Evolutionary conservation across 2,329 filamentous ascomycete genomes (phyloP).

Genomic region (Grosmannia penicillata): DNA sequence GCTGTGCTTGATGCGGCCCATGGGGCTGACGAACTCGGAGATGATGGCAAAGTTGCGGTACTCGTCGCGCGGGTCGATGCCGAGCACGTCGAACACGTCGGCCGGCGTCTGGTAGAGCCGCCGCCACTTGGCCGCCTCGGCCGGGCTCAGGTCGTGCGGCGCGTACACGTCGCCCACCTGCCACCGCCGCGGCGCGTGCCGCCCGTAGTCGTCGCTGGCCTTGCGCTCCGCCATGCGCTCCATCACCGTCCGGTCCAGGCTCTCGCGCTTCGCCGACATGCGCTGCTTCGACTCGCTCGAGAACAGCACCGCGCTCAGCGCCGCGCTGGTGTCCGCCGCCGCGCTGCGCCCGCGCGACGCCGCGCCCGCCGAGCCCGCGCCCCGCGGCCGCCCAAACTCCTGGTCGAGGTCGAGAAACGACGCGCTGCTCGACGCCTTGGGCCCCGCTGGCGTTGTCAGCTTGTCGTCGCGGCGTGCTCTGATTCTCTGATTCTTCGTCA

Average conservation of each 20-base stretch:
- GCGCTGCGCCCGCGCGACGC: background rate
- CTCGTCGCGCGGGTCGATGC: slow-evolving; percentile 65
- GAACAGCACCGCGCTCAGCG: slow-evolving; percentile 8
- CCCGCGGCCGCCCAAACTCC: background rate
- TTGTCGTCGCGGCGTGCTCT: no score
- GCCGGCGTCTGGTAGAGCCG: slow-evolving; percentile 33
- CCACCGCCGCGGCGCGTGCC: slow-evolving; percentile 58
- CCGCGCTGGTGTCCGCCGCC: slow-evolving; percentile 1
- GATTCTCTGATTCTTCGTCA: no score
- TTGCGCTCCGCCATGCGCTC: slow-evolving; percentile 24
- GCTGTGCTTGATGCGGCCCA: slow-evolving; percentile 73
- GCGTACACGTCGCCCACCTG: slow-evolving; percentile 72
- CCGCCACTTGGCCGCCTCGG: slow-evolving; percentile 73
- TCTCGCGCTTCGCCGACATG: slow-evolving; percentile 6
- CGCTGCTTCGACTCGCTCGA: slow-evolving; percentile 7
- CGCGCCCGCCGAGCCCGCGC: background rate
- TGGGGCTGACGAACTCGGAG: slow-evolving; percentile 71
- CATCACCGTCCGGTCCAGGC: slow-evolving; percentile 16
- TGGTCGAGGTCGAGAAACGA: slow-evolving; percentile 8
- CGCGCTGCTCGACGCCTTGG: slow-evolving; percentile 7
- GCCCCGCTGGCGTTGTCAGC: background rate
- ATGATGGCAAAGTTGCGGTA: slow-evolving; percentile 94
- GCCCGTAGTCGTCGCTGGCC: slow-evolving; percentile 37
- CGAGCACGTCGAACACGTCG: slow-evolving; percentile 69
- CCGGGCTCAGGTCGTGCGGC: slow-evolving; percentile 67